These are phyloP conservation scores for Acmispon strigosus DNA, from an alignment of 306 rosid genomes.

Conservation along the genomic window DNA sequence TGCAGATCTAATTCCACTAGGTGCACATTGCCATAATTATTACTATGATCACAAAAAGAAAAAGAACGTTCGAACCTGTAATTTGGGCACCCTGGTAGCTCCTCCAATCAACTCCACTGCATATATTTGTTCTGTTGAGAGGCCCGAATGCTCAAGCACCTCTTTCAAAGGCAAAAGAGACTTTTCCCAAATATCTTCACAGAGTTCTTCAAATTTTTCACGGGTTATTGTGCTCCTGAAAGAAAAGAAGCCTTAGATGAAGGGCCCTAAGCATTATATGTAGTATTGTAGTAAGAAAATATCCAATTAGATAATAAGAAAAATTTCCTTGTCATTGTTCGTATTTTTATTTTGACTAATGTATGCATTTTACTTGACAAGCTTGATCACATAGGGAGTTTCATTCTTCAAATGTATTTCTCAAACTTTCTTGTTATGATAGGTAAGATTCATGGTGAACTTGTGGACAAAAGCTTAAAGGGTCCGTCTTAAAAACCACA, in stretches of 20 bases:
- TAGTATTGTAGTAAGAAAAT: not conserved
- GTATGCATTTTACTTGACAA: not conserved
- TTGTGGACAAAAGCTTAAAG: too few species aligned
- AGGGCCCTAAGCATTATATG: not conserved
- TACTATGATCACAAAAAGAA: not conserved
- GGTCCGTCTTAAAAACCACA: too few species aligned
- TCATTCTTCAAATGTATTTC: conserved; percentile 9
- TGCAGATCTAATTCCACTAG: conserved; percentile 10
- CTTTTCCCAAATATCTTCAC: conserved; percentile 88
- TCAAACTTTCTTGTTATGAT: not conserved
- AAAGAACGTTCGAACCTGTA: conserved; percentile 63
- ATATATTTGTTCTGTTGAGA: conserved; percentile 59
- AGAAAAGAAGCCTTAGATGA: conserved; percentile 15
- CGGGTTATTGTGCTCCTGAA: conserved; percentile 90
- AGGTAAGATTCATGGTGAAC: too few species aligned
- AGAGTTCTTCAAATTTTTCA: conserved; percentile 91
- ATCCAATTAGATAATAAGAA: not conserved
- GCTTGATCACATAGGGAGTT: not conserved
- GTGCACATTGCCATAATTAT: not conserved
- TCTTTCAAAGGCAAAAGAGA: conserved; percentile 74
- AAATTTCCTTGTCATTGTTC: not conserved
- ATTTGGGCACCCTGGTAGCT: conserved; percentile 90
- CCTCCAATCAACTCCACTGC: conserved; percentile 98
- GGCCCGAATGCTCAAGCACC: conserved; percentile 62
- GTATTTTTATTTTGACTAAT: not conserved